Conservation (phyloP, 768 basidiomycete genomes). For the Mycena capillaripes region DNA sequence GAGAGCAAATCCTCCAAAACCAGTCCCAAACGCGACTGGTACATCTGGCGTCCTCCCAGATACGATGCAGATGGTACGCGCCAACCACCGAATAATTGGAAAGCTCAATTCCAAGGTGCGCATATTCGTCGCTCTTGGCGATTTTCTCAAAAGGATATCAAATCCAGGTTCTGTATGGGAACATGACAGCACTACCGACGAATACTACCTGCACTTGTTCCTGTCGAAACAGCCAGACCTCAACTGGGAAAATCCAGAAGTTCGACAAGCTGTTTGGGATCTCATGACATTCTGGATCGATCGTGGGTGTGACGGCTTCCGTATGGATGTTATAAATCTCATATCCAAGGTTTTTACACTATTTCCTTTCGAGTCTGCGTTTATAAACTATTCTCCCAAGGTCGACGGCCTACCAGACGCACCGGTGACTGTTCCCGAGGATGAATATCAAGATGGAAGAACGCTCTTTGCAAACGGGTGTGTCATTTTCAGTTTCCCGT, state of each 20-base stretch:
- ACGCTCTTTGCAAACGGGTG: conserved; percentile 74
- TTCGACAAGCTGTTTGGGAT: conserved; percentile 71
- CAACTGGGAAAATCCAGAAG: conserved; percentile 81
- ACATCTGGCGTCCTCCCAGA: conserved; percentile 77
- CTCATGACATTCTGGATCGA: conserved; percentile 83
- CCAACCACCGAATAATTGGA: conserved; percentile 82
- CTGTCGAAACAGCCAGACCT: conserved; percentile 78
- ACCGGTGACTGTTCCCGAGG: conserved; percentile 63
- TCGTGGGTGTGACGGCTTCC: conserved; percentile 81
- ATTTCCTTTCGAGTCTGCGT: too few relatives aligned
- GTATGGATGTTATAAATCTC: conserved; percentile 81
- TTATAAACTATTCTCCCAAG: conserved; percentile 49
- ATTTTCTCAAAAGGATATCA: neutral
- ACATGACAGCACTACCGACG: conserved; percentile 71
- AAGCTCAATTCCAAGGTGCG: conserved; percentile 72
- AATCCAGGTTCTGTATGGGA: conserved; percentile 76
- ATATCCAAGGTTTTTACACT: conserved; percentile 69
- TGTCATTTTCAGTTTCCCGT: conserved; percentile 22
- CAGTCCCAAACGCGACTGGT: conserved; percentile 80
- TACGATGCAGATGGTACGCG: conserved; percentile 66
- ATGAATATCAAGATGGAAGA: conserved; percentile 67
- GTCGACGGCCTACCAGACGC: conserved; percentile 76
- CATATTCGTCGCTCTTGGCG: neutral
- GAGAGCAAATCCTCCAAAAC: conserved; percentile 65
- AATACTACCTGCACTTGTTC: conserved; percentile 83